Percentiles rank a stretch among this genome's conserved stretches.
These are phyloP conservation scores for Magnolia officinalis DNA, from an alignment of 164 flowering plant genomes.

Conservation along the genomic window DNA sequence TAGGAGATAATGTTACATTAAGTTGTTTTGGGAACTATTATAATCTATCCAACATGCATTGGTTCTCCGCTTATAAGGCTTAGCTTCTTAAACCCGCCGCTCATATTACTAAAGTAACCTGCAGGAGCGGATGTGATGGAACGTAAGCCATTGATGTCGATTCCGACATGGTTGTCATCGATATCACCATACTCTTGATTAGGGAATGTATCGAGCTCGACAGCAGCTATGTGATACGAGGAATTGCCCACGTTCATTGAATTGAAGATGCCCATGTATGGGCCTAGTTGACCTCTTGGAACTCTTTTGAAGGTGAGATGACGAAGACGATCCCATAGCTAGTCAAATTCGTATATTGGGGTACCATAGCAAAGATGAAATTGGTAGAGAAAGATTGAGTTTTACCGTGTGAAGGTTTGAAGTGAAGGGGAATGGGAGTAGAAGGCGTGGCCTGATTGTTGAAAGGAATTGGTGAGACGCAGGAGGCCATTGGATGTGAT, in stretches of 20 bases:
- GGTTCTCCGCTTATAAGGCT: conserved; percentile 2
- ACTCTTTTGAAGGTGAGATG: background rate
- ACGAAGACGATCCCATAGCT: background rate
- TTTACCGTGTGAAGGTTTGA: background rate
- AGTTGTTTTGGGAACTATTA: background rate
- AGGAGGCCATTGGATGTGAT: background rate
- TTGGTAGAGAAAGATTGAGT: background rate
- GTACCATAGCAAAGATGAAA: background rate
- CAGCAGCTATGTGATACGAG: conserved; percentile 10
- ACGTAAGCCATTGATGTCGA: conserved; percentile 6
- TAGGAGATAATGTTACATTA: conserved; percentile 9
- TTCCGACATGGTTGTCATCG: conserved; percentile 13
- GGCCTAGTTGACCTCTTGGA: background rate
- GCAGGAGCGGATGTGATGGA: background rate
- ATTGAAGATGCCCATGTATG: conserved; percentile 10
- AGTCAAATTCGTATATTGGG: background rate
- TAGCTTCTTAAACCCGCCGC: background rate
- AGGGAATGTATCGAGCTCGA: conserved; percentile 7
- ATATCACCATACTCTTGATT: background rate
- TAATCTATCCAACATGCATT: conserved; percentile 15
- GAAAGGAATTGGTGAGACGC: background rate
- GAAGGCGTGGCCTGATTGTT: background rate
- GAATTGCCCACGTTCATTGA: background rate
- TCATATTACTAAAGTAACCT: background rate
- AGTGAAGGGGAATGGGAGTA: background rate